phyloP scores from a whole-genome alignment of 768 basidiomycete genomes.

The Kwoniella botswanensis region DNA sequence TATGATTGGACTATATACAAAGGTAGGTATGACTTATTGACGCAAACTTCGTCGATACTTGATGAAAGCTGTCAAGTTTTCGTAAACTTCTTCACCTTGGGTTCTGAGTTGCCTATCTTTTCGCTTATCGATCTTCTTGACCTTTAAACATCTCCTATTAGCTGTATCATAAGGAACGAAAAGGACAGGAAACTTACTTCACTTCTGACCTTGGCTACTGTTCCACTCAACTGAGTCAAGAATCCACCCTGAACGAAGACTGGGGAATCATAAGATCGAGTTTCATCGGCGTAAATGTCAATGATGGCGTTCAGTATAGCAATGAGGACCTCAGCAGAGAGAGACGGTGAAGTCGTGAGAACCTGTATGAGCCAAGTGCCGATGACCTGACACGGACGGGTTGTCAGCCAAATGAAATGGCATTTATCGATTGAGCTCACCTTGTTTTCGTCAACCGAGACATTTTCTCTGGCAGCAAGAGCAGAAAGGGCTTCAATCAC shows the following conservation, averaged over 20 bases:
- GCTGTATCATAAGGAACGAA: background rate
- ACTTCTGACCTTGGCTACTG: constrained; percentile 52
- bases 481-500: constrained; percentile 85
- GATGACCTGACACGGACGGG: constrained; percentile 41
- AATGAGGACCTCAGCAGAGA: constrained; percentile 69
- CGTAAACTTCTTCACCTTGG: constrained; percentile 59
- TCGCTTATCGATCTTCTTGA: constrained; percentile 59
- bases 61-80: constrained; percentile 60
- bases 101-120: constrained; percentile 57
- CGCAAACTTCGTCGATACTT: constrained; percentile 57
- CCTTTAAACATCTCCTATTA: constrained; percentile 35
- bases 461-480: constrained; percentile 71
- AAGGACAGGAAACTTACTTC: constrained; percentile 50
- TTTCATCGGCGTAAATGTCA: constrained; percentile 92
- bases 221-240: constrained; percentile 46
- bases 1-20: background rate
- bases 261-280: constrained; percentile 68
- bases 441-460: constrained; percentile 70
- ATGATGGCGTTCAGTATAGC: constrained; percentile 82
- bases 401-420: background rate
- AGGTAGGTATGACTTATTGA: constrained; percentile 9
- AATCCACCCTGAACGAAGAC: constrained; percentile 56
- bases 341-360: constrained; percentile 61
- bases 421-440: constrained; percentile 54
- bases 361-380: constrained; percentile 59